Evolutionary conservation across 768 basidiomycete genomes (phyloP).

Genomic region (Russula foetens): DNA sequence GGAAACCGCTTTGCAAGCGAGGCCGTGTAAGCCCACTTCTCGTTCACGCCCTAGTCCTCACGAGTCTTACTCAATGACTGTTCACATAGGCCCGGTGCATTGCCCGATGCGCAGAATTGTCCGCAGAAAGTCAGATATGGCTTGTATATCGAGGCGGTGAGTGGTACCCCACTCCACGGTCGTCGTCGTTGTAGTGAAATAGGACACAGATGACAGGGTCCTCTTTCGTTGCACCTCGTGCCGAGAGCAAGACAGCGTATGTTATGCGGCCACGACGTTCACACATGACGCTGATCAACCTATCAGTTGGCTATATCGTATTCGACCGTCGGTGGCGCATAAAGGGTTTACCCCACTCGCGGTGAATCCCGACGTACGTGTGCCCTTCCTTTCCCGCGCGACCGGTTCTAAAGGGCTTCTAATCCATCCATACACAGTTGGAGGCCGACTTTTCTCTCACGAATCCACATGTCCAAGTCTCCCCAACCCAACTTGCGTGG

Average conservation of each 20-base stretch:
- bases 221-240: slow-evolving; percentile 50
- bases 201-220: slow-evolving; percentile 46
- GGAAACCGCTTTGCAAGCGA: slow-evolving; percentile 51
- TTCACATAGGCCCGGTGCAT: slow-evolving; percentile 39
- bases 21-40: slow-evolving; percentile 36
- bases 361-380: slow-evolving; percentile 49
- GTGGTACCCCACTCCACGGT: slow-evolving; percentile 16
- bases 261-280: slow-evolving; percentile 13
- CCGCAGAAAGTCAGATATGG: slow-evolving; percentile 59
- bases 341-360: slow-evolving; percentile 48
- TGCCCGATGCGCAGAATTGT: slow-evolving; percentile 51
- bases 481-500: slow-evolving; percentile 62
- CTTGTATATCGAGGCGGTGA: slow-evolving; percentile 51
- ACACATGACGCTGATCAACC: background rate
- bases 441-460: slow-evolving; percentile 52
- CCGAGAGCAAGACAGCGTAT: slow-evolving; percentile 44
- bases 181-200: background rate
- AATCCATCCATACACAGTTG: slow-evolving; percentile 31
- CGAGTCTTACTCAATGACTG: background rate
- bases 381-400: background rate
- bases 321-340: slow-evolving; percentile 61
- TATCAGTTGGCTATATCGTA: slow-evolving; percentile 54
- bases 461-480: slow-evolving; percentile 52
- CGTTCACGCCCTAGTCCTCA: background rate
- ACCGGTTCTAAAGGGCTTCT: background rate